Evolutionary conservation across 352 stramenopile species (phyloP), one percentile per base, ranked within the genome.

Genomic region (Globisporangium rhizosaccharum): DNA sequence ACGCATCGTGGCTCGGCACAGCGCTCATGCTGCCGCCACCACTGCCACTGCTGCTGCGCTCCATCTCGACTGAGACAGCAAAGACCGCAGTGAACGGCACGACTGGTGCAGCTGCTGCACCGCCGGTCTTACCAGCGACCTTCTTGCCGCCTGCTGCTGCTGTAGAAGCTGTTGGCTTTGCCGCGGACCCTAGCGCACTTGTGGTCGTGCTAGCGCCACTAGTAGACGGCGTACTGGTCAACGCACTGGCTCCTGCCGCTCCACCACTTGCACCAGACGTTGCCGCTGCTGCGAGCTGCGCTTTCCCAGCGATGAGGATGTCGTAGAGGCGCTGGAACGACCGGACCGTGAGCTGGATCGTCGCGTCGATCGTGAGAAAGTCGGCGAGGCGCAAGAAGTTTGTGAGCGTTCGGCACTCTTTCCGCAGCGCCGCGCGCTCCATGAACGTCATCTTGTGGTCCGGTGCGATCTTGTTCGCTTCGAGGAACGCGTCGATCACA

Each of bases 361-460:
- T 91, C 25, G 90, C 85, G 46, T 94, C 83, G 28, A 94, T 92
- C 4, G 94, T 94, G 23, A 96, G 60, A 44, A 98, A 97, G 65
- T 98, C 94, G 11, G 90, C 87, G 8, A 98, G 73, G 0, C 90
- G 83, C 12, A 98, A 56, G 59, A 98, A 98, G 44, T 93, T 91
- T 2, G 90, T 97, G 20, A 98, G 67, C 42, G 78, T 90, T 5
- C 87, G 85, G 61, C 93, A 98, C 53, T 98, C 88, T 45, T 92
- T 93, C 3, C 93, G 82, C 44, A 98, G 61, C 3, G 87, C 84
- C 1, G 94, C 93, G 18, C 91, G 75, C 67, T 98, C 94, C 93
- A 98, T 98, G 66, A 98, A 98, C 7, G 92, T 98, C 93, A 98
- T 98, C 49, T 95, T 96, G 68, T 97, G 88, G 50, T 97, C 88